Base-by-base conservation (phyloP, 192 early-diverging fungal species). In the Podila epigama region DNA sequence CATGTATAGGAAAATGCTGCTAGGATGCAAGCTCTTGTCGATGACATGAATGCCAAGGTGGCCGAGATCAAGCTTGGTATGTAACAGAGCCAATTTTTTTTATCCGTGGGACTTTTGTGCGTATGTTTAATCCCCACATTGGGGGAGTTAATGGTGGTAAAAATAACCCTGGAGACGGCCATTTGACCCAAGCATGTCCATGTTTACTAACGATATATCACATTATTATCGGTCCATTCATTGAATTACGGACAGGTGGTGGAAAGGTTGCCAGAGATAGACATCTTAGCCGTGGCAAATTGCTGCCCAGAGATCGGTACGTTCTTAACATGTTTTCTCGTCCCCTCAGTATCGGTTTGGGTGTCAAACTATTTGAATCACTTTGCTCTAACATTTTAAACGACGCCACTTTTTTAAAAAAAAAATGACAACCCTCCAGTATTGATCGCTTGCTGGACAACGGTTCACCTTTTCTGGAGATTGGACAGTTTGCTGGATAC, bases 401-500 rank as follows among this genome's bases (percentile, higher is more conserved):
- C n/a, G n/a, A n/a, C n/a, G n/a, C n/a, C n/a, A n/a, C 44, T 48
- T 48, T 48, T 22, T 48, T 22, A 48, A 22, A 7, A 5, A 0
- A 48, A 48, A 48, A 36, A n/a, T 33, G 6, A 41, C 12, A 6
- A 27, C 50, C 13, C 53, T 5, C 4, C 60, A 85, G 88, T 67
- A 90, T 95, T 58, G 91, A 93, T 48, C 83, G 87, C 28, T 69
- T 95, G 20, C 66, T 95, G 34, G 94, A 95, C 81, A 86, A 87
- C 39, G 87, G 90, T 25, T 94, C 96, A 11, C 93, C 95, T 16
- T 97, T 98, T 83, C 84, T 98, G 36, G 97, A 98, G 83, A 86
- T 98, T 58, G 95, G 93, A 60, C 94, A 95, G 70, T 88, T 98
- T 82, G 97, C 97, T 35, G 95, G 94, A 22, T 88, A 93, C 77